Conservation (phyloP, 2,329 filamentous ascomycete genomes). For the Lachnellula suecica region DNA sequence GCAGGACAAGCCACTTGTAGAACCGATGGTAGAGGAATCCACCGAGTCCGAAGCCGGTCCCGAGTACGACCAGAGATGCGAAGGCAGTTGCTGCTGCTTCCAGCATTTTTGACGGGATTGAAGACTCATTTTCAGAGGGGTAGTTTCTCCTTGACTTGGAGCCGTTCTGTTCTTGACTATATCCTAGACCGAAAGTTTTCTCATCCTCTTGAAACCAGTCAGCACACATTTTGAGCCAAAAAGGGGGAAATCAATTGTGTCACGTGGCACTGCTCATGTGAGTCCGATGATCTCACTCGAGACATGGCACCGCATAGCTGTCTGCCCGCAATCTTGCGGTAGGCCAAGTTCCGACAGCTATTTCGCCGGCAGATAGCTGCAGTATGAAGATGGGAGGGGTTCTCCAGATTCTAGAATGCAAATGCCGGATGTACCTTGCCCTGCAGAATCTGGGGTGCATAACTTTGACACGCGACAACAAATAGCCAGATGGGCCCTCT, state of each 20-base stretch:
- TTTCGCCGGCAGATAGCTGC: background rate
- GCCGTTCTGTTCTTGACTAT: constrained; percentile 2
- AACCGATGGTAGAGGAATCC: constrained; percentile 77
- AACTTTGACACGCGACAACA: constrained; percentile 4
- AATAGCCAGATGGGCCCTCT: background rate
- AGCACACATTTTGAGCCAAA: background rate
- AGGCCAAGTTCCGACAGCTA: background rate
- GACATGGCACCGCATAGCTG: background rate
- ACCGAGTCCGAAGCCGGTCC: constrained; percentile 61
- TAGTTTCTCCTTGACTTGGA: constrained; percentile 5
- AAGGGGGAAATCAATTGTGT: background rate
- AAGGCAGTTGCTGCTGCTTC: constrained; percentile 75
- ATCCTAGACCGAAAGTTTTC: background rate
- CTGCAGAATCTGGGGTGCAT: constrained; percentile 9
- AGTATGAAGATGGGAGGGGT: background rate
- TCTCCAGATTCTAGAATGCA: background rate
- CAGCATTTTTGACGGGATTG: constrained; percentile 56
- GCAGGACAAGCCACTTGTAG: constrained; percentile 89
- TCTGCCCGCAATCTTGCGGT: background rate
- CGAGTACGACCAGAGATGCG: constrained; percentile 71
- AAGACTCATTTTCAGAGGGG: constrained; percentile 17
- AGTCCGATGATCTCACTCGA: background rate
- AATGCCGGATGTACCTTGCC: background rate
- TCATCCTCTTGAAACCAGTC: background rate
- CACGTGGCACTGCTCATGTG: background rate